These are phyloP conservation scores for Boletus fagicola DNA, from an alignment of 768 basidiomycete genomes.

Conservation along the genomic window DNA sequence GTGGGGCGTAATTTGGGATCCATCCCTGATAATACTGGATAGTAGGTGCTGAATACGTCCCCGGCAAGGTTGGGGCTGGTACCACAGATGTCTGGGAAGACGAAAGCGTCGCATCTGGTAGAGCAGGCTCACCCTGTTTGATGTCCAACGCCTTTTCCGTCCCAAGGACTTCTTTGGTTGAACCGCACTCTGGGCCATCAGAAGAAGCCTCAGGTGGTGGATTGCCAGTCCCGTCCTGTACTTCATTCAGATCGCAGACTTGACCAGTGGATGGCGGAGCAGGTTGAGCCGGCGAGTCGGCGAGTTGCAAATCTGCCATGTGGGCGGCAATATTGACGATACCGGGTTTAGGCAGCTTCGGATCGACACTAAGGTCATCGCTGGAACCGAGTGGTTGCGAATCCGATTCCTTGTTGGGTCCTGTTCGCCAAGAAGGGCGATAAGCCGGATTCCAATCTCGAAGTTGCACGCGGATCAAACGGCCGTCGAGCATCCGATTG, in stretches of 20 bases:
- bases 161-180: constrained; percentile 4
- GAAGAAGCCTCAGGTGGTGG: neutral
- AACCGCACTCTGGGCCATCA: constrained; percentile 1
- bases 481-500: constrained; percentile 65
- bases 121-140: constrained; percentile 24
- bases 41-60: constrained; percentile 40
- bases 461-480: constrained; percentile 72
- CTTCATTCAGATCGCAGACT: constrained; percentile 19
- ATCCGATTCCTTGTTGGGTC: constrained; percentile 39
- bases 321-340: constrained; percentile 10
- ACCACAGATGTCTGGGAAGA: constrained; percentile 34
- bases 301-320: constrained; percentile 13
- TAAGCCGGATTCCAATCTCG: constrained; percentile 65
- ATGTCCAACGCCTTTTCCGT: constrained; percentile 22
- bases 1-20: constrained; percentile 52
- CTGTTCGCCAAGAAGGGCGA: constrained; percentile 38
- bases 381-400: constrained; percentile 19
- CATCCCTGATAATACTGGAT: constrained; percentile 53
- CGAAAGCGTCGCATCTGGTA: constrained; percentile 3
- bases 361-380: constrained; percentile 14
- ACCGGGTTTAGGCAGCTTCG: constrained; percentile 7
- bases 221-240: constrained; percentile 8
- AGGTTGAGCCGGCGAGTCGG: constrained; percentile 2
- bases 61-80: constrained; percentile 9
- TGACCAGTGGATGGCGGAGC: constrained; percentile 5